A percentile compares a stretch with the other conserved stretches of the same genome.
Evolutionary conservation across 179 eudicot species (phyloP).

Genomic region (Drosera spatulata): DNA sequence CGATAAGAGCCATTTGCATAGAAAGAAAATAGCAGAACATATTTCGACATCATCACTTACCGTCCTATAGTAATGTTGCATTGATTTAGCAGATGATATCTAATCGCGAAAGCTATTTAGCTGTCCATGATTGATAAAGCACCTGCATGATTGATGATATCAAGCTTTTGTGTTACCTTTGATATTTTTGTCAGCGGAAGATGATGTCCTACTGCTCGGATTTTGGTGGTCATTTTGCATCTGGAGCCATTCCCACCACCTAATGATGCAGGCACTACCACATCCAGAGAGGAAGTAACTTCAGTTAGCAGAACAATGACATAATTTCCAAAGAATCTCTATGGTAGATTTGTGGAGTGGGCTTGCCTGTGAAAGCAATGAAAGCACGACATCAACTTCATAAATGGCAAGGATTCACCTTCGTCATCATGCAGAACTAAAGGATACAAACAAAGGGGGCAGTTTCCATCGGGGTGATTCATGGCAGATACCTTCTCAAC

Average conservation of each 20-base stretch:
- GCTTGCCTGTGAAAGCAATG: constrained; percentile 93
- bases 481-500: constrained; percentile 71
- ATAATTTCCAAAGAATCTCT: background rate
- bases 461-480: constrained; percentile 96
- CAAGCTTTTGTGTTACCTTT: constrained; percentile 10
- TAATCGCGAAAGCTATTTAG: too few species aligned
- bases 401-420: constrained; percentile 39
- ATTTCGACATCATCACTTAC: too few species aligned
- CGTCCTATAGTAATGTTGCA: too few species aligned
- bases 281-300: constrained; percentile 8
- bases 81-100: too few species aligned
- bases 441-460: constrained; percentile 83
- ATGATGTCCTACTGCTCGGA: constrained; percentile 12
- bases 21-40: too few species aligned
- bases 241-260: constrained; percentile 86
- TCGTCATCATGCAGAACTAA: constrained; percentile 52
- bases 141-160: too few species aligned
- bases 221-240: constrained; percentile 26
- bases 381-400: constrained; percentile 98
- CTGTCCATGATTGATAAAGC: too few species aligned
- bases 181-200: constrained; percentile 12
- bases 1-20: too few species aligned
- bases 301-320: background rate
- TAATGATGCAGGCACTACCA: constrained; percentile 71
- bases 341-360: background rate